Conservation (phyloP, 2,329 filamentous ascomycete genomes). For the Penicillium sp. region DNA sequence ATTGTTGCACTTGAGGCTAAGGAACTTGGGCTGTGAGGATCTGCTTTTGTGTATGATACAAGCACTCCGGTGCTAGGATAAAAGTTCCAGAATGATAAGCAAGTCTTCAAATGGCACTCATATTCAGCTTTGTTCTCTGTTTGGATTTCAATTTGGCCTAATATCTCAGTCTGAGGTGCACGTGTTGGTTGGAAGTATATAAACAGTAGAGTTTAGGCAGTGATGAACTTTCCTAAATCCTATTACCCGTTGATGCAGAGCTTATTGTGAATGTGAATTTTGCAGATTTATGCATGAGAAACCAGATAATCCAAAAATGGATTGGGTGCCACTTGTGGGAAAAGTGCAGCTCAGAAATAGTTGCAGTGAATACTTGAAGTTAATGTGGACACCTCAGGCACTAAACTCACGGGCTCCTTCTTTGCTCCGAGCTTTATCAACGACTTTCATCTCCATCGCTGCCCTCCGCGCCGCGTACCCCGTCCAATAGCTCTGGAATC, state of each 20-base stretch:
- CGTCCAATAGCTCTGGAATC: constrained; percentile 5
- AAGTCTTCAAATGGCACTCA: no score
- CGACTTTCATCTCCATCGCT: constrained; percentile 16
- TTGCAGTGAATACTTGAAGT: not conserved
- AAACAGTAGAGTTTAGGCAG: no score
- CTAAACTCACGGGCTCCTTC: not conserved
- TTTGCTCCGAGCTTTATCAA: constrained; percentile 20
- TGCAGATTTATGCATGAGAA: no score
- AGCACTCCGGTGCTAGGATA: not conserved
- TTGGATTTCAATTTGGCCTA: no score
- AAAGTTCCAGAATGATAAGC: not conserved
- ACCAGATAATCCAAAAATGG: no score
- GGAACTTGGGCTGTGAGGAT: constrained; percentile 31
- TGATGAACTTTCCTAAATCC: no score
- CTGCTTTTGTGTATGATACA: not conserved
- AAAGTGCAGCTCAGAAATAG: not conserved
- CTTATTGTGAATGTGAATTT: no score
- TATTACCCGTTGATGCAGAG: no score
- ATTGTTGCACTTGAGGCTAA: constrained; percentile 54
- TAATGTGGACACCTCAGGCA: constrained; percentile 20
- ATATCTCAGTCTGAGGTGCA: no score
- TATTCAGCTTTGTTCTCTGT: no score
- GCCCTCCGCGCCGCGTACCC: constrained; percentile 4
- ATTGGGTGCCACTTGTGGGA: no score
- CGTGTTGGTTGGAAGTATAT: no score